Evolutionary conservation across 2,329 filamentous ascomycete species (phyloP).

Genomic region (Trichoderma afroharzianum): DNA sequence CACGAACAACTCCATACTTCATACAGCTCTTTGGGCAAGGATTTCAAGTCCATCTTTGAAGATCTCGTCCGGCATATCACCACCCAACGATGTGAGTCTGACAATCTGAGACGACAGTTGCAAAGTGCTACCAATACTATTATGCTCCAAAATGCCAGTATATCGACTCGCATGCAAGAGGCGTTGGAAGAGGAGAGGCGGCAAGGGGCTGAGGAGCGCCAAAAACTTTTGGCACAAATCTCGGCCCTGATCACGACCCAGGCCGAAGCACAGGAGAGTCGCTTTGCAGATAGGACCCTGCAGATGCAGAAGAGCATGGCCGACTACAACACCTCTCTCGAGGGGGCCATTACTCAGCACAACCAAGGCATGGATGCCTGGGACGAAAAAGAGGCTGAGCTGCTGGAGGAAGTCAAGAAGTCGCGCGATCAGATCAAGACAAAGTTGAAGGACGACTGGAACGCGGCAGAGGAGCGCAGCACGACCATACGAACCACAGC

Average conservation of each 20-base stretch:
- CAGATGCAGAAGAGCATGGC: constrained; percentile 61
- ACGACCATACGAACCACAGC: constrained; percentile 80
- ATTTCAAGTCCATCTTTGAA: constrained; percentile 84
- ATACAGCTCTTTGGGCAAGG: constrained; percentile 76
- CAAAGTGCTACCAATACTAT: constrained; percentile 65
- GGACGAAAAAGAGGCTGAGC: constrained; percentile 63
- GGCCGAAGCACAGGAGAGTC: constrained; percentile 67
- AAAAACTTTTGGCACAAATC: constrained; percentile 72
- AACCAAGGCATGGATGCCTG: constrained; percentile 69
- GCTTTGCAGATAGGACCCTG: constrained; percentile 62
- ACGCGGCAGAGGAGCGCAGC: constrained; percentile 72
- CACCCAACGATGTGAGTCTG: constrained; percentile 72
- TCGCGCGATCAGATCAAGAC: constrained; percentile 76
- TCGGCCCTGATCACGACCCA: constrained; percentile 71
- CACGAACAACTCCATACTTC: constrained; percentile 81
- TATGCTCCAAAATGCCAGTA: constrained; percentile 62
- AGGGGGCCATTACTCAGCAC: constrained; percentile 63
- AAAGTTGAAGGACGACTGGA: constrained; percentile 84
- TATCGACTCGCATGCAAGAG: constrained; percentile 63
- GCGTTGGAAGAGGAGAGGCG: constrained; percentile 73
- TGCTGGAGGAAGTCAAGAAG: constrained; percentile 67
- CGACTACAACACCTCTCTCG: constrained; percentile 61
- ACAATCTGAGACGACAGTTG: constrained; percentile 68
- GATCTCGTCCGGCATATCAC: constrained; percentile 71
- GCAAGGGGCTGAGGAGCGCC: constrained; percentile 68